A percentile compares a stretch with the other conserved stretches of the same genome.
Evolutionary conservation across 805 yeast species (phyloP).

Genomic region (Monosporozyma siamensis): DNA sequence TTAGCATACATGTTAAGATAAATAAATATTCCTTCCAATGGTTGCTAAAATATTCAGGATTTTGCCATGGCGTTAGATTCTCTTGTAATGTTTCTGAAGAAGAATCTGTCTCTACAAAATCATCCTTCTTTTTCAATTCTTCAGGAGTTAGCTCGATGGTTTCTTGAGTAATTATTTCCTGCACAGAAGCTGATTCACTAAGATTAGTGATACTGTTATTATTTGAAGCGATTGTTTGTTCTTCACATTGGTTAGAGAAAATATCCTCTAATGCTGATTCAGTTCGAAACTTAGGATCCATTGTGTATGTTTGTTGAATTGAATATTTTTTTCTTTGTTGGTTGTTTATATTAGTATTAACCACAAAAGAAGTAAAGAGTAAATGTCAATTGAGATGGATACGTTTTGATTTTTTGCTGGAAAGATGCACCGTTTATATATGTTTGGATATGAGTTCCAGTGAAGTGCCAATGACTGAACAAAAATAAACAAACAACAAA

Average conservation of each 20-base stretch:
- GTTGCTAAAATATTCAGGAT: constrained; percentile 15
- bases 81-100: background rate
- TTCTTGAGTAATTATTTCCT: background rate
- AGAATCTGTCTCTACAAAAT: background rate
- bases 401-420: too few species aligned
- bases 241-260: background rate
- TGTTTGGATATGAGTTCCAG: too few species aligned
- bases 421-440: too few species aligned
- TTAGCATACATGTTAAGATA: constrained; percentile 24
- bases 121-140: background rate
- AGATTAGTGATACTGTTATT: background rate
- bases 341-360: background rate
- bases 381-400: too few species aligned
- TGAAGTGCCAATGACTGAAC: too few species aligned
- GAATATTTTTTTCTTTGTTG: background rate
- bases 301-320: background rate
- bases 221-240: background rate
- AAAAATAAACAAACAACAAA: too few species aligned
- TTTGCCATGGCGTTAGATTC: constrained; percentile 11
- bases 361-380: too few species aligned
- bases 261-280: background rate
- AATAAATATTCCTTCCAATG: constrained; percentile 22
- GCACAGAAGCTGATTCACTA: background rate
- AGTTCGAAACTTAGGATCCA: background rate
- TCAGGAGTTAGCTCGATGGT: background rate